Evolutionary conservation across 2,329 filamentous ascomycete genomes (phyloP).

Genomic region (Ceratocystis harringtonii): DNA sequence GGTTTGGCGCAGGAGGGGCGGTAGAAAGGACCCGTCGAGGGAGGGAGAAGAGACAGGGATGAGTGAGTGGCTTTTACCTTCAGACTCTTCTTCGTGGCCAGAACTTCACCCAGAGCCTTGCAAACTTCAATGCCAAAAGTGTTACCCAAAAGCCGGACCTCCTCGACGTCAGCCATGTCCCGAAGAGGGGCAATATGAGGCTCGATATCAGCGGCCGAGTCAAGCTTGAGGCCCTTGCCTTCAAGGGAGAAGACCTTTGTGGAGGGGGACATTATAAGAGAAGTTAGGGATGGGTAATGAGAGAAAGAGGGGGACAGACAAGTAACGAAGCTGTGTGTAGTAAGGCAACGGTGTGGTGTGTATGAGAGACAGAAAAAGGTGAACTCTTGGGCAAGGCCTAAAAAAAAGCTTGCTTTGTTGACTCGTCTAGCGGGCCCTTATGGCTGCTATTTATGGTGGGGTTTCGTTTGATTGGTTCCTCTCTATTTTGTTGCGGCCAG

Average conservation of each 20-base stretch:
- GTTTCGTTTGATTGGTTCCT: neutral
- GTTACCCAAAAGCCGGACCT: slow-evolving; percentile 78
- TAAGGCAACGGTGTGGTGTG: neutral
- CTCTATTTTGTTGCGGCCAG: slow-evolving; percentile 3
- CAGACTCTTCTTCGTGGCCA: slow-evolving; percentile 71
- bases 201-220: slow-evolving; percentile 74
- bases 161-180: slow-evolving; percentile 60
- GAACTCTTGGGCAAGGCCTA: neutral
- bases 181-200: slow-evolving; percentile 63
- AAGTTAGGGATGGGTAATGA: neutral
- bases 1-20: slow-evolving; percentile 15
- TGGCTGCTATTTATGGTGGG: neutral
- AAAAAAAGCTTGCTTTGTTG: neutral
- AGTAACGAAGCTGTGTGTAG: too few species aligned
- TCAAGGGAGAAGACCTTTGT: slow-evolving; percentile 72
- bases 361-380: neutral
- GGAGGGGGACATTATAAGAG: slow-evolving; percentile 32
- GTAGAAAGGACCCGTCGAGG: neutral
- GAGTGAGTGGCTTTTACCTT: slow-evolving; percentile 34
- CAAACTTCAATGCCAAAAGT: slow-evolving; percentile 83
- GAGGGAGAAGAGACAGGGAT: slow-evolving; percentile 3
- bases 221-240: slow-evolving; percentile 82
- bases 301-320: neutral
- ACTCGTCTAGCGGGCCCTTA: neutral
- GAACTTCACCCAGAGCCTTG: slow-evolving; percentile 66